Percentiles rank a stretch among this genome's conserved stretches.
Conservation (phyloP, 805 yeast species). For the Barnettozyma botsteinii region DNA sequence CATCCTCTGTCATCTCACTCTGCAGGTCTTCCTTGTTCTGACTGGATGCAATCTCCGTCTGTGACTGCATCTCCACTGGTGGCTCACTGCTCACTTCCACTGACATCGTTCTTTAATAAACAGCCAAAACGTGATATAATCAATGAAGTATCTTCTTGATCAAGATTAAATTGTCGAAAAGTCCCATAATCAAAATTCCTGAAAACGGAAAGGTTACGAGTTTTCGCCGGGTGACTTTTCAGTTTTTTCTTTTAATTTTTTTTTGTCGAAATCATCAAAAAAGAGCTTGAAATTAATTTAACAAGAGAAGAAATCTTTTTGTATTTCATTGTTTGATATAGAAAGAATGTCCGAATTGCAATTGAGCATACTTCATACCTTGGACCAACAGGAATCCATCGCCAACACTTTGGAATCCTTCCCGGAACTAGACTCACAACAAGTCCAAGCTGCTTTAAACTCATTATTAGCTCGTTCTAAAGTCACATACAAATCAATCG, state of each 20-base stretch:
- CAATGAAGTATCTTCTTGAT: no score
- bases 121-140: no score
- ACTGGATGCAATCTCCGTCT: neutral
- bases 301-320: neutral
- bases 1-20: constrained; percentile 9
- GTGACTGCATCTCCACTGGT: neutral
- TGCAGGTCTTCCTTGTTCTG: neutral
- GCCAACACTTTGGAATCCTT: constrained; percentile 64
- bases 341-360: constrained; percentile 61
- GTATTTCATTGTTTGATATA: neutral
- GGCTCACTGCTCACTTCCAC: neutral
- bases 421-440: constrained; percentile 57
- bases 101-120: no score
- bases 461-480: constrained; percentile 81
- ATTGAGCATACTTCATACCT: constrained; percentile 52
- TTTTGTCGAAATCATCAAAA: neutral
- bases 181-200: neutral
- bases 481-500: constrained; percentile 67
- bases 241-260: neutral
- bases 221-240: constrained; percentile 1
- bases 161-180: no score
- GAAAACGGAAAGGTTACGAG: neutral
- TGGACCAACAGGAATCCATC: constrained; percentile 59
- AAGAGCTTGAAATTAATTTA: neutral
- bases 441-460: constrained; percentile 75